phyloP scores from a whole-genome alignment of 495 filamentous ascomycete species.

The Penicillium alfredii region DNA sequence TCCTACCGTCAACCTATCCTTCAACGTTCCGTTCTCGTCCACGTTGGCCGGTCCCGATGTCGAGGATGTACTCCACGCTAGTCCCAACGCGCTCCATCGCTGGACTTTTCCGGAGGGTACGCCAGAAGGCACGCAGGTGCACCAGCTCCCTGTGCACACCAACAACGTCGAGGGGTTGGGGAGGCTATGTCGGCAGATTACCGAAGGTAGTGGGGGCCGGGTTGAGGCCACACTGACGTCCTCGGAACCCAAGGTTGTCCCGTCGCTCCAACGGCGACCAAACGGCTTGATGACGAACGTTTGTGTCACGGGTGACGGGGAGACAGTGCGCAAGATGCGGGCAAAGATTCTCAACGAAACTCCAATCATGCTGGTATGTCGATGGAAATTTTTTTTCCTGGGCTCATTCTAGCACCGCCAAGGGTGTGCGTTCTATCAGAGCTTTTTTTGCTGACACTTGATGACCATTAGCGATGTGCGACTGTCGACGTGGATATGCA shows the following conservation, averaged over 20 bases:
- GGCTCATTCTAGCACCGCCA: too few relatives aligned
- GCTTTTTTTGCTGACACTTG: slow-evolving; percentile 22
- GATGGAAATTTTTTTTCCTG: slow-evolving; percentile 22
- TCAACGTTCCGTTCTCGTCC: slow-evolving; percentile 93
- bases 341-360: slow-evolving; percentile 80
- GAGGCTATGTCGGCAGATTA: slow-evolving; percentile 71
- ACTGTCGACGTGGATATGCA: slow-evolving; percentile 88
- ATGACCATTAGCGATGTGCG: slow-evolving; percentile 65
- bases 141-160: slow-evolving; percentile 83
- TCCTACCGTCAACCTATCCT: slow-evolving; percentile 69
- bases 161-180: slow-evolving; percentile 74
- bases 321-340: slow-evolving; percentile 77
- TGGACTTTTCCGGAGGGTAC: slow-evolving; percentile 90
- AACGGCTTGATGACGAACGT: slow-evolving; percentile 83
- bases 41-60: slow-evolving; percentile 83
- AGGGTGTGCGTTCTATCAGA: slow-evolving; percentile 6
- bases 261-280: slow-evolving; percentile 57
- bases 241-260: slow-evolving; percentile 71
- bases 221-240: slow-evolving; percentile 77
- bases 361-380: slow-evolving; percentile 76
- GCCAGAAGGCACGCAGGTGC: slow-evolving; percentile 71
- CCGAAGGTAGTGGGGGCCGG: slow-evolving; percentile 59
- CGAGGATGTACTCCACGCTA: slow-evolving; percentile 88
- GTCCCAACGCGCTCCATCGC: slow-evolving; percentile 68
- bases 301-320: slow-evolving; percentile 76